Evolutionary conservation across 2,329 filamentous ascomycete species (phyloP).

Genomic region (Macrophomina tecta): DNA sequence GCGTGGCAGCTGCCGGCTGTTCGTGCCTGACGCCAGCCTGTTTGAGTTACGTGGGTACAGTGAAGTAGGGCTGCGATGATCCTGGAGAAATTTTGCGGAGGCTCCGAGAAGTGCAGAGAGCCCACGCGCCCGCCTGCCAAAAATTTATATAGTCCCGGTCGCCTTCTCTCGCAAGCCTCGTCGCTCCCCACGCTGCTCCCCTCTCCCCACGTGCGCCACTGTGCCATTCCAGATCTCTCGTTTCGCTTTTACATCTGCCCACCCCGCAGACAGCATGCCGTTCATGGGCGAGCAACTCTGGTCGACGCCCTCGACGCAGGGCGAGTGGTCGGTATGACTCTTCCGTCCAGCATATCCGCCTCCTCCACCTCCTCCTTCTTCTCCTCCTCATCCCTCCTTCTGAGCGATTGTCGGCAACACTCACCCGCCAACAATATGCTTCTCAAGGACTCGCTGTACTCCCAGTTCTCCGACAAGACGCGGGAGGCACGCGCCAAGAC

Average conservation of each 20-base stretch:
- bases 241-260: background rate
- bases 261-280: constrained; percentile 5
- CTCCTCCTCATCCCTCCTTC: background rate
- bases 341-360: background rate
- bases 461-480: background rate
- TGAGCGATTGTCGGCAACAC: constrained; percentile 19
- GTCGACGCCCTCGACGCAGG: constrained; percentile 11
- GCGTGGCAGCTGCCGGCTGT: background rate
- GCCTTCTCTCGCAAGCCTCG: background rate
- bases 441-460: constrained; percentile 15
- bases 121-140: constrained; percentile 8
- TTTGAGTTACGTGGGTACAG: background rate
- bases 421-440: constrained; percentile 26
- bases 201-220: constrained; percentile 17
- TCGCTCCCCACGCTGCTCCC: constrained; percentile 3
- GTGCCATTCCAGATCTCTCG: background rate
- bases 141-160: constrained; percentile 13
- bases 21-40: background rate
- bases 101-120: background rate
- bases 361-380: background rate
- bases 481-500: constrained; percentile 1
- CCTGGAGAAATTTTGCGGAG: constrained; percentile 26
- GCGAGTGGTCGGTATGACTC: constrained; percentile 22
- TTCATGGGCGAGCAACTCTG: constrained; percentile 15
- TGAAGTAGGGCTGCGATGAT: constrained; percentile 21